Conservation (phyloP, 2,329 filamentous ascomycete species). For the Fusarium succisae region DNA sequence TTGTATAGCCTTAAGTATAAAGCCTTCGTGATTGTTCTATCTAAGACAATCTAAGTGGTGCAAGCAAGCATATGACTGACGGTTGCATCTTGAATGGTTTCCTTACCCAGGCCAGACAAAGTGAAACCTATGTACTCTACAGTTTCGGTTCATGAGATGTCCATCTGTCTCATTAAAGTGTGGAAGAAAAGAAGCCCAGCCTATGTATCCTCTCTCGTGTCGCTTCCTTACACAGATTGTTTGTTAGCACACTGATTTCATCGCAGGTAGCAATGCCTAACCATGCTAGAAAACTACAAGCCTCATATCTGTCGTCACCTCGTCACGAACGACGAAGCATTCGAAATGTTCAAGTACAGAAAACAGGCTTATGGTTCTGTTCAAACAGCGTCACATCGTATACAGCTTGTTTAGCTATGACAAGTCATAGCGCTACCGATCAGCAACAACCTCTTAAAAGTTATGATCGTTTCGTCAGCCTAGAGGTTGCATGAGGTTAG, state of each 20-base stretch:
- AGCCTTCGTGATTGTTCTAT: not conserved
- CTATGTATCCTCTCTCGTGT: not conserved
- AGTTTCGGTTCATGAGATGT: not conserved
- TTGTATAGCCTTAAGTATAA: not conserved
- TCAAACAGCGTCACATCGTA: not conserved
- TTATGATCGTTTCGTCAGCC: constrained; percentile 7
- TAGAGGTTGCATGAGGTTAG: not conserved
- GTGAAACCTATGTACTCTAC: not conserved
- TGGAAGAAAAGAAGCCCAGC: not conserved
- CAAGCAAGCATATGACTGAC: no score
- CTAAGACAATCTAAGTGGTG: no score
- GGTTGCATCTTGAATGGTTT: not conserved
- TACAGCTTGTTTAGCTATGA: not conserved
- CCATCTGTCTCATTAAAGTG: not conserved
- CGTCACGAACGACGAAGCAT: not conserved
- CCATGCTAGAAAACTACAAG: not conserved
- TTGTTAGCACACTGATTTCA: not conserved
- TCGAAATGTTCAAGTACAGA: not conserved
- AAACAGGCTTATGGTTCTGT: not conserved
- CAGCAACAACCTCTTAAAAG: constrained; percentile 4
- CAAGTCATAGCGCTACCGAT: not conserved
- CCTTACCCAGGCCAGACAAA: no score
- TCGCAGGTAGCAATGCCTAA: not conserved
- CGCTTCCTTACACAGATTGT: not conserved
- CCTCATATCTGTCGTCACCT: not conserved